Base-by-base conservation (phyloP, 257 asterid species). In the Coffea eugenioides region DNA sequence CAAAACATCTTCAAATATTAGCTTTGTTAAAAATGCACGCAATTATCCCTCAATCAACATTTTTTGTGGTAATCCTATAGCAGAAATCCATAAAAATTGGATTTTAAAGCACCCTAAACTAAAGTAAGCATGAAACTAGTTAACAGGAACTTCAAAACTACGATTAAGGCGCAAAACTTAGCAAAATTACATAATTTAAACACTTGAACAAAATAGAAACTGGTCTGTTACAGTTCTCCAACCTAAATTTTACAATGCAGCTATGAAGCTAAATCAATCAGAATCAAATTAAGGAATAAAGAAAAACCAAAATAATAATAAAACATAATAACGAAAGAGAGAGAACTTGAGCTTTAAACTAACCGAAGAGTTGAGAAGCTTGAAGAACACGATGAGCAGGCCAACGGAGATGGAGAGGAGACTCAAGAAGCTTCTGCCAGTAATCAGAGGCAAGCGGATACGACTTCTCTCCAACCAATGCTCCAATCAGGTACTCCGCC, bases 361-460 rank as follows among this genome's bases (percentile, higher is more conserved):
- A 43, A 95, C 99, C 96, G 57, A 95, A 88, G 73, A 86, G 91
- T 48, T 82, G 88, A 82, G 97, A 93, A 87, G 99, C 99, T 73
- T 91, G 85, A 59, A 75, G 84, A 79, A 91, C 93, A 74, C 98
- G 97, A 84, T 89, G 77, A 62, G 93, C 71, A 36, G 90, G 92
- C 99, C 97, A 95, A 73, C 89, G 90, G 64, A 95, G 97, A 85
- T 90, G 90, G 80, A 95, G 91, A 54, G 98, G 94, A 66, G 92
- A 90, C 88, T 90, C 96, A 68, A 95, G 92, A 80, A 95, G 97
- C 93, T 92, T 90, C 92, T 92, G 91, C 99, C 99, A 95, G 93
- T 92, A 95, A 88, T 92, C 98, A 23, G 99, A 94, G 72, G 79
- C 73, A 49, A 96, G 85, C 52, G 97, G 95, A 82, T 87, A 94